Base-by-base conservation (phyloP, 1,284 basidiomycete genomes). In the Leccinum laetum region DNA sequence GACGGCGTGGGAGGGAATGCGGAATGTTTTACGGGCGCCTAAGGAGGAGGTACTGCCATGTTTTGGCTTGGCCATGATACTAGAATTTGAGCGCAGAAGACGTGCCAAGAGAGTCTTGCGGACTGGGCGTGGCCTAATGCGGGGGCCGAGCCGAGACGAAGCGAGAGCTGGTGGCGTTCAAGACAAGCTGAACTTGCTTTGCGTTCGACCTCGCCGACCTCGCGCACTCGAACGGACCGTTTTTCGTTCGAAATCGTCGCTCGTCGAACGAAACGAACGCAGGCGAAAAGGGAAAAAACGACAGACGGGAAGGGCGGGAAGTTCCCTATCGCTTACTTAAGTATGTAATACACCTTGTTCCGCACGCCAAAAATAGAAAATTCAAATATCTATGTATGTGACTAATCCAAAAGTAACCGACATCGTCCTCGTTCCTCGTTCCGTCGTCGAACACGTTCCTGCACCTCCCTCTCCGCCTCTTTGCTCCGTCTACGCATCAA, bases 341-440 rank as follows among this genome's bases (percentile, higher is more conserved):
- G 72, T 75, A 46, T 18, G 10, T 46, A 77, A 77, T 64, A 21
- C 11, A 37, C 18, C 49, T 21, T 21, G 49, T 64, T 46, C 63
- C 57, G 32, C 59, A 58, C 39, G 24, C 62, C 52, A 60, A 63
- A 71, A 71, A 72, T 71, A 72, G 53, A 26, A 10, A 6, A 60
- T 26, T 41, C 59, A 18, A 24, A 62, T 35, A 35, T 59, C 14
- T 52, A 26, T 64, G 52, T 63, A 60, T 58, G 21, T 29, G 9
- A 29, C 64, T 60, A 64, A 58, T 62, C 65, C 29, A 67, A 66
- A 65, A 78, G 70, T 73, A 77, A 78, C 67, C 77, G 73, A 70
- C 82, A 79, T 66, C 81, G 80, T 69, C 78, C 77, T 70, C 87
- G 81, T 67, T 87, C 86, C 70, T 87, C 86, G 67, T 83, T 81